A percentile compares a stretch with the other conserved stretches of the same genome.
These are phyloP conservation scores for Dryadomyces sulphureus DNA, from an alignment of 2,329 filamentous ascomycete genomes.

Conservation along the genomic window DNA sequence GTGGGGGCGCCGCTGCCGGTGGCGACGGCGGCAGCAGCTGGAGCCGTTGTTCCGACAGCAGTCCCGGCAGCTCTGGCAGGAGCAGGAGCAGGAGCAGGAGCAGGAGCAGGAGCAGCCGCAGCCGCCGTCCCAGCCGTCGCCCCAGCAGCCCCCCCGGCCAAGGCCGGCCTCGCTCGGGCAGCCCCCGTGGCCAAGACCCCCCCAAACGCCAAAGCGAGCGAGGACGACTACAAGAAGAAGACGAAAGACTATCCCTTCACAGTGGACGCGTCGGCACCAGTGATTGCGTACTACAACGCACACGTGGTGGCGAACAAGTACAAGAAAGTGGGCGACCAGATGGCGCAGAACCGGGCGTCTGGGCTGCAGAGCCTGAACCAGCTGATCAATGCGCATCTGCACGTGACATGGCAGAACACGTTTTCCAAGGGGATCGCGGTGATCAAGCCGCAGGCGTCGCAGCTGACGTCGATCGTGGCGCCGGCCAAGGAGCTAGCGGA, in stretches of 20 bases:
- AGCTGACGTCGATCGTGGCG: conserved; percentile 58
- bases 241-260: conserved; percentile 38
- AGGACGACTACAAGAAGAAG: conserved; percentile 7
- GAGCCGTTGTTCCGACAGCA: too few species aligned
- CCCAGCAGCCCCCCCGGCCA: background rate
- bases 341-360: conserved; percentile 38
- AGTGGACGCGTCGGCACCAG: conserved; percentile 47
- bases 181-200: background rate
- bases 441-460: conserved; percentile 61
- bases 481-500: conserved; percentile 59
- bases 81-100: background rate
- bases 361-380: conserved; percentile 53
- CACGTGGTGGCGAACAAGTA: conserved; percentile 51
- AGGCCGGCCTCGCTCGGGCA: background rate
- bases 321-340: conserved; percentile 46
- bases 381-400: conserved; percentile 74
- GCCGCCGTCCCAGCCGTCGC: background rate
- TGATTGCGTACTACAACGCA: conserved; percentile 66
- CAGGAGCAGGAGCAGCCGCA: background rate
- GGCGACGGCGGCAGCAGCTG: background rate
- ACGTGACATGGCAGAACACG: conserved; percentile 67
- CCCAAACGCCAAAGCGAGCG: background rate
- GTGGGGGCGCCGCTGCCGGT: background rate
- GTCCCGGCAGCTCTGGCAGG: too few species aligned
- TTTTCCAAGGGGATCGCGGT: conserved; percentile 68